These are phyloP conservation scores for Neoscytalidium dimidiatum DNA, from an alignment of 2,329 filamentous ascomycete genomes.

Conservation along the genomic window DNA sequence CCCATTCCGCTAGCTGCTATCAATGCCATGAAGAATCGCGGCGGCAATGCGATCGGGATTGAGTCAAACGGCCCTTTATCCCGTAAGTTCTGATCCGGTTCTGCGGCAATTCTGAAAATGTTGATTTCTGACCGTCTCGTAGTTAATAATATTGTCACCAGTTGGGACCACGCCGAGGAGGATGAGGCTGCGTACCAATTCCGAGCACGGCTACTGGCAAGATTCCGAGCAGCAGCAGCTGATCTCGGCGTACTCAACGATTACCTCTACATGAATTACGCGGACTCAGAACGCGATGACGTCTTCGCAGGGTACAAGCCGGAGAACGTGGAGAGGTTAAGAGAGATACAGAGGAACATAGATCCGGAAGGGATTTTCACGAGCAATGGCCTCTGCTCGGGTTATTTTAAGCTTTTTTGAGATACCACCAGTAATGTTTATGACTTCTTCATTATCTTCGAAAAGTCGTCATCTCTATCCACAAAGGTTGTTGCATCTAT, in stretches of 20 bases:
- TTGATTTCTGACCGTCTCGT: not conserved
- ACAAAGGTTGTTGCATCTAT: too few relatives aligned
- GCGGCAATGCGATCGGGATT: slow-evolving; percentile 2
- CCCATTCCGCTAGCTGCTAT: not conserved
- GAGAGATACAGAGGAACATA: slow-evolving; percentile 17
- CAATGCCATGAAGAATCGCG: not conserved
- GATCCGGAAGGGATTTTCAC: slow-evolving; percentile 27
- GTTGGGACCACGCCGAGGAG: not conserved
- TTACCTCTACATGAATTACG: slow-evolving; percentile 19
- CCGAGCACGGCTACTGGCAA: not conserved
- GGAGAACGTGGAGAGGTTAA: slow-evolving; percentile 21
- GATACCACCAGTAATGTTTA: slow-evolving; percentile 15
- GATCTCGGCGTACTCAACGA: not conserved
- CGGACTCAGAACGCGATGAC: slow-evolving; percentile 14
- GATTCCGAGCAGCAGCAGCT: not conserved
- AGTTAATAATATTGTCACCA: not conserved
- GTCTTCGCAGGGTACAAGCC: slow-evolving; percentile 27
- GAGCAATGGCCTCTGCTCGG: slow-evolving; percentile 5
- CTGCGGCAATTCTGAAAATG: slow-evolving; percentile 10
- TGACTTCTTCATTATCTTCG: not conserved
- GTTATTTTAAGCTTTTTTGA: slow-evolving; percentile 15
- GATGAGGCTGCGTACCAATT: not conserved
- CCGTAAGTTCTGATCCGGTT: not conserved
- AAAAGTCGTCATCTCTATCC: not conserved
- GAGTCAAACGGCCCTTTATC: not conserved